Evolutionary conservation across 805 yeast genomes (phyloP).

Genomic region (Diddensiella transvaalensis): DNA sequence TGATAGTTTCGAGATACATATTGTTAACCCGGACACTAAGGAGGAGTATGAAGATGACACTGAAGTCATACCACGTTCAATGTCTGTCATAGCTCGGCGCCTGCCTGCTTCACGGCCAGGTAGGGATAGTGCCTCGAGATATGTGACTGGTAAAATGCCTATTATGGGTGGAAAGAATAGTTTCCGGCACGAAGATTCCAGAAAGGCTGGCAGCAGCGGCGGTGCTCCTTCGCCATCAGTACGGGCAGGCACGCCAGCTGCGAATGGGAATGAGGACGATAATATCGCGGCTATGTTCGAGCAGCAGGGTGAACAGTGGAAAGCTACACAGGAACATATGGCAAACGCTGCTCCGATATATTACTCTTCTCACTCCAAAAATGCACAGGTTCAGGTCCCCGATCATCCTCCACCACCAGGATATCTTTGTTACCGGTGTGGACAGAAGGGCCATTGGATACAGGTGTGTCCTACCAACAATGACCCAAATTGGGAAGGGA

Average conservation of each 20-base stretch:
- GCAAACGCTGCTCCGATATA: constrained; percentile 78
- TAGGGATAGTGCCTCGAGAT: constrained; percentile 51
- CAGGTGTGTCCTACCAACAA: constrained; percentile 91
- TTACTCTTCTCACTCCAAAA: constrained; percentile 36
- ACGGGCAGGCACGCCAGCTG: constrained; percentile 24
- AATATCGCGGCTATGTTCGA: constrained; percentile 86
- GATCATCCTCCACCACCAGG: constrained; percentile 93
- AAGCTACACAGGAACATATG: constrained; percentile 86
- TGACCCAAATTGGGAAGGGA: constrained; percentile 93
- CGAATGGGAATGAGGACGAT: constrained; percentile 71
- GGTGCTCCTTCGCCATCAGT: constrained; percentile 22
- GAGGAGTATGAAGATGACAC: constrained; percentile 86
- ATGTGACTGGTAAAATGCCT: constrained; percentile 51
- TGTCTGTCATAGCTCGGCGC: constrained; percentile 75
- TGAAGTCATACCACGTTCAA: constrained; percentile 84
- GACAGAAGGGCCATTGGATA: constrained; percentile 93
- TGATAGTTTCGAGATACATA: constrained; percentile 66
- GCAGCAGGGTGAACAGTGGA: constrained; percentile 93
- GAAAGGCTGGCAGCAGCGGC: constrained; percentile 22
- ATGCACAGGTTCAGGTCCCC: constrained; percentile 30
- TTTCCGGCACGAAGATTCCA: constrained; percentile 34
- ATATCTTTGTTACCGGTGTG: constrained; percentile 94
- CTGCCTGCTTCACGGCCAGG: constrained; percentile 60
- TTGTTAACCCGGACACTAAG: constrained; percentile 67
- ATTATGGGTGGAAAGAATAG: constrained; percentile 33